Evolutionary conservation across 2,329 filamentous ascomycete genomes (phyloP).

Genomic region (Fusarium virguliforme): DNA sequence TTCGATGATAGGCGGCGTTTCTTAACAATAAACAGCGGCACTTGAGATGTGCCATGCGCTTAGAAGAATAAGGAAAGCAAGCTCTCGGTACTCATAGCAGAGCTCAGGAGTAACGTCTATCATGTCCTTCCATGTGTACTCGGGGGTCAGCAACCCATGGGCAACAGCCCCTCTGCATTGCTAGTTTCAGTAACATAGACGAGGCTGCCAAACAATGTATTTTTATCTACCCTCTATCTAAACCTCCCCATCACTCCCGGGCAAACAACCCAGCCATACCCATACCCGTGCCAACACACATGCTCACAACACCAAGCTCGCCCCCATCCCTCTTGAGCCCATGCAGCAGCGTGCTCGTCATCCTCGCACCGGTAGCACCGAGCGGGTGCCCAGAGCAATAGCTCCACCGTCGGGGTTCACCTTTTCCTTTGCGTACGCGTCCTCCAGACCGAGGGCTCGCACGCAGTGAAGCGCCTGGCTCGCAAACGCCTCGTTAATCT

Average conservation of each 20-base stretch:
- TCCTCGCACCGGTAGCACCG: constrained; percentile 88
- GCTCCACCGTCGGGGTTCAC: constrained; percentile 95
- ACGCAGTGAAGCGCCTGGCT: constrained; percentile 80
- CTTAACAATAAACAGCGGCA: too few species aligned
- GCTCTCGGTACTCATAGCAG: too few species aligned
- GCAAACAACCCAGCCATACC: constrained; percentile 50
- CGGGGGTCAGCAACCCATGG: too few species aligned
- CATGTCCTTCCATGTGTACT: too few species aligned
- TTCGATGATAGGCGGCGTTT: neutral
- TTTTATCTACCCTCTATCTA: neutral
- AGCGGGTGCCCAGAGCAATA: constrained; percentile 95
- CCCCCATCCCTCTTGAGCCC: constrained; percentile 79
- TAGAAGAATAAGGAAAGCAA: too few species aligned
- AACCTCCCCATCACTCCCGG: constrained; percentile 33
- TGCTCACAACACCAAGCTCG: constrained; percentile 88
- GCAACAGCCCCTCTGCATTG: too few species aligned
- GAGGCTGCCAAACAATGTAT: neutral
- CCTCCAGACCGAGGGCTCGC: constrained; percentile 77
- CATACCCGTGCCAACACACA: constrained; percentile 82
- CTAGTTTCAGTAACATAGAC: too few species aligned
- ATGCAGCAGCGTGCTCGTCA: constrained; percentile 79
- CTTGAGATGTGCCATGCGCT: too few species aligned
- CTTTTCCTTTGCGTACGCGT: constrained; percentile 73
- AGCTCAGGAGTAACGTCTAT: too few species aligned
- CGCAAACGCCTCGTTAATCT: constrained; percentile 90